A percentile compares a stretch with the other conserved stretches of the same genome.
These are phyloP conservation scores for Eremomyces bilateralis DNA, from an alignment of 495 filamentous ascomycete species.

Conservation along the genomic window DNA sequence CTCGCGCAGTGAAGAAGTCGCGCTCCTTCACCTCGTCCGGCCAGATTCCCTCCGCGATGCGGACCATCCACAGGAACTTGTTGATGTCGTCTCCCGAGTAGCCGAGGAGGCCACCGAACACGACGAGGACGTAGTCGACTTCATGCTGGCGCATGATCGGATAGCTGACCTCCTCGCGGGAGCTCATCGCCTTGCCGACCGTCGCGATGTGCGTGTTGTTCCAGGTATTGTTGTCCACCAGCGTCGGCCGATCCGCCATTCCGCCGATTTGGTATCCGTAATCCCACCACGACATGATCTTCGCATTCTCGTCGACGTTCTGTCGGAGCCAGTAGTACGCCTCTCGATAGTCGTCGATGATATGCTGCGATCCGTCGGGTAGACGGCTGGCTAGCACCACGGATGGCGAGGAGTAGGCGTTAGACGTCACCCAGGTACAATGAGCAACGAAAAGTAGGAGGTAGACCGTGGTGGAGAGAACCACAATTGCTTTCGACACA, in stretches of 20 bases:
- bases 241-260: constrained; percentile 93
- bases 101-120: constrained; percentile 88
- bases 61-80: constrained; percentile 99
- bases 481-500: constrained; percentile 54
- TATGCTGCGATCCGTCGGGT: constrained; percentile 90
- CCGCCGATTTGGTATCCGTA: constrained; percentile 99
- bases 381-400: constrained; percentile 83
- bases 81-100: constrained; percentile 99
- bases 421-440: constrained; percentile 98
- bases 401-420: constrained; percentile 94
- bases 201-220: constrained; percentile 99
- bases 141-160: constrained; percentile 96
- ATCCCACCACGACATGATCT: constrained; percentile 99
- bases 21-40: constrained; percentile 96
- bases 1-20: constrained; percentile 83
- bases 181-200: constrained; percentile 98
- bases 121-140: constrained; percentile 92
- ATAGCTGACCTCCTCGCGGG: constrained; percentile 91
- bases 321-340: constrained; percentile 99
- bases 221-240: constrained; percentile 99
- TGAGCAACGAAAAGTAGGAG: constrained; percentile 87
- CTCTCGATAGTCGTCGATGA: constrained; percentile 98
- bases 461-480: constrained; percentile 51
- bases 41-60: constrained; percentile 98
- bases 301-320: constrained; percentile 82